Evolutionary conservation across 2,329 filamentous ascomycete species (phyloP).

Genomic region (Botryotinia globosa): DNA sequence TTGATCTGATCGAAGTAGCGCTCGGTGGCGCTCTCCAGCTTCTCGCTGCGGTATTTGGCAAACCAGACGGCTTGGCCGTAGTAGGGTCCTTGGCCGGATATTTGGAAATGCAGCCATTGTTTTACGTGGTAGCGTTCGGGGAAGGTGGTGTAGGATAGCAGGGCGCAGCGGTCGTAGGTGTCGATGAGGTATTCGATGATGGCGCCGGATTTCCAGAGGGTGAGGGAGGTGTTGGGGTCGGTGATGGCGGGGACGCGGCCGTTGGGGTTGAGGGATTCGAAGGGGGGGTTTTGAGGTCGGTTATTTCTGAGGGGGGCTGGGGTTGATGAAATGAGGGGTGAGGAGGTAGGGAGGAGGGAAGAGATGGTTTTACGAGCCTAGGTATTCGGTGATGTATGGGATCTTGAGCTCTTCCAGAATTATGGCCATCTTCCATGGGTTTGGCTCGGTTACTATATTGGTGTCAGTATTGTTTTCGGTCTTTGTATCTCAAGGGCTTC

Average conservation of each 20-base stretch:
- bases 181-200: slow-evolving; percentile 45
- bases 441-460: not conserved
- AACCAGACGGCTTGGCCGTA: slow-evolving; percentile 36
- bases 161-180: slow-evolving; percentile 38
- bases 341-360: too few species aligned
- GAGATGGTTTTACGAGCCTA: not conserved
- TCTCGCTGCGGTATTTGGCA: slow-evolving; percentile 39
- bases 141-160: not conserved
- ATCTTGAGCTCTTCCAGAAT: slow-evolving; percentile 45
- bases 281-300: slow-evolving; percentile 42
- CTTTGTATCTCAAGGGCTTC: not conserved
- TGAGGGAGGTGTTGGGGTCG: slow-evolving; percentile 42
- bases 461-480: not conserved
- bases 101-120: not conserved
- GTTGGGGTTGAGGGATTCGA: slow-evolving; percentile 38
- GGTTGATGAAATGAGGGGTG: not conserved
- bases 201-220: slow-evolving; percentile 40
- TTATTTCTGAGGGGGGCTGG: not conserved
- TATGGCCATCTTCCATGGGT: slow-evolving; percentile 39
- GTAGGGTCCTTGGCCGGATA: not conserved
- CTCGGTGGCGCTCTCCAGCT: slow-evolving; percentile 43
- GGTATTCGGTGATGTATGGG: slow-evolving; percentile 37
- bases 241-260: slow-evolving; percentile 35
- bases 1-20: slow-evolving; percentile 45
- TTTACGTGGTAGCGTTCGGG: not conserved